These are phyloP conservation scores for Solanum hybrid DNA, from an alignment of 305 asterid genomes.

Conservation along the genomic window DNA sequence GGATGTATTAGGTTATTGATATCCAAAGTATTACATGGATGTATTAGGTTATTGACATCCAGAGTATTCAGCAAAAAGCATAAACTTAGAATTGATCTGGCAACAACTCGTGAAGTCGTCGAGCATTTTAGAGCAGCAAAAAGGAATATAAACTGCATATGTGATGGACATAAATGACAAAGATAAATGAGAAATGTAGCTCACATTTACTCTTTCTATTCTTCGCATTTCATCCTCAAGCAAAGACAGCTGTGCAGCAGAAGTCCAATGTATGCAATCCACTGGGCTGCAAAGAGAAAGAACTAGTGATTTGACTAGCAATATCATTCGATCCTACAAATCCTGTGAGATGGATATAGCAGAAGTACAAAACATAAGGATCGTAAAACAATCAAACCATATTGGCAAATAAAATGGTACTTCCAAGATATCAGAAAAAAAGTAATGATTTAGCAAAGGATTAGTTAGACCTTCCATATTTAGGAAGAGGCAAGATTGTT, in stretches of 20 bases:
- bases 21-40: not conserved
- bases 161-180: not conserved
- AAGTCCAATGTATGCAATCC: conserved; percentile 93
- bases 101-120: not conserved
- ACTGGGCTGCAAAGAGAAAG: conserved; percentile 74
- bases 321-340: not conserved
- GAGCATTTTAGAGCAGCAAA: not conserved
- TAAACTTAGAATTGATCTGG: not conserved
- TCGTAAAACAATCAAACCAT: not conserved
- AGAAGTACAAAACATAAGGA: not conserved
- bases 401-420: not conserved
- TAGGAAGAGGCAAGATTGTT: too few relatives aligned
- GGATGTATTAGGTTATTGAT: not conserved
- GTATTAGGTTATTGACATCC: not conserved
- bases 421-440: too few relatives aligned
- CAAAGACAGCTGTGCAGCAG: conserved; percentile 89
- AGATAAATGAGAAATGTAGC: conserved; percentile 7
- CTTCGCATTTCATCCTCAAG: conserved; percentile 99
- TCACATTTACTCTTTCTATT: conserved; percentile 93
- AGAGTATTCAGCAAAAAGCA: not conserved
- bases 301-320: conserved; percentile 8
- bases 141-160: not conserved
- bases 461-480: too few relatives aligned
- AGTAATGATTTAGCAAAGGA: too few relatives aligned
- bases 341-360: not conserved